Evolutionary conservation across 2,329 filamentous ascomycete genomes (phyloP).

Genomic region (Cladophialophora chaetospira): DNA sequence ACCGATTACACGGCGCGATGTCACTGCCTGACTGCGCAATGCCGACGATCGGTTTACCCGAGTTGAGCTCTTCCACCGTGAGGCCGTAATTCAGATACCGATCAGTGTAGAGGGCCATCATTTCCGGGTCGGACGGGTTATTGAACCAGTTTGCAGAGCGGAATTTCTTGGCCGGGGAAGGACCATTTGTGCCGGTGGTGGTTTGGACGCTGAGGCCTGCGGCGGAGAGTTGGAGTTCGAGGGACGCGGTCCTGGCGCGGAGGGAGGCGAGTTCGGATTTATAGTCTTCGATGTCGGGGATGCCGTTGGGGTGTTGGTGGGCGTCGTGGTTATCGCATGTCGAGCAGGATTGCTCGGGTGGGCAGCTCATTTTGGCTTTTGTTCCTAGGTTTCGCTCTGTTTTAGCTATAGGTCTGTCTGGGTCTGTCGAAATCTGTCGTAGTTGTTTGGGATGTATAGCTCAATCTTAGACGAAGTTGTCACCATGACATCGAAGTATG

Average conservation of each 20-base stretch:
- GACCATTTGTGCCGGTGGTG: no score
- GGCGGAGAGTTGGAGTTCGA: conserved; percentile 39
- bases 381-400: neutral
- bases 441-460: no score
- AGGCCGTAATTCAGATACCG: conserved; percentile 55
- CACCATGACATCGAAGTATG: no score
- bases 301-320: neutral
- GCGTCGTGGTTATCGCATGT: neutral
- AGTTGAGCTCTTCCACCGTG: conserved; percentile 52
- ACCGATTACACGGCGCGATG: conserved; percentile 53
- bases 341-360: conserved; percentile 1
- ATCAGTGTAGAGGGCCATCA: conserved; percentile 54
- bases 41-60: conserved; percentile 54
- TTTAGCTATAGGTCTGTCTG: no score
- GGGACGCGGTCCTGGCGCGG: conserved; percentile 42
- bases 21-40: conserved; percentile 57
- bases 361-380: neutral
- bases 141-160: conserved; percentile 52
- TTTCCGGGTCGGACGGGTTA: conserved; percentile 45
- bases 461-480: no score
- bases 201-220: conserved; percentile 34
- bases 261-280: conserved; percentile 43
- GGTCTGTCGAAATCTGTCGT: no score
- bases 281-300: conserved; percentile 43
- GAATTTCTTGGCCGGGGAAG: conserved; percentile 32